phyloP scores from a whole-genome alignment of 495 filamentous ascomycete genomes.

The Daldinia bambusicola region DNA sequence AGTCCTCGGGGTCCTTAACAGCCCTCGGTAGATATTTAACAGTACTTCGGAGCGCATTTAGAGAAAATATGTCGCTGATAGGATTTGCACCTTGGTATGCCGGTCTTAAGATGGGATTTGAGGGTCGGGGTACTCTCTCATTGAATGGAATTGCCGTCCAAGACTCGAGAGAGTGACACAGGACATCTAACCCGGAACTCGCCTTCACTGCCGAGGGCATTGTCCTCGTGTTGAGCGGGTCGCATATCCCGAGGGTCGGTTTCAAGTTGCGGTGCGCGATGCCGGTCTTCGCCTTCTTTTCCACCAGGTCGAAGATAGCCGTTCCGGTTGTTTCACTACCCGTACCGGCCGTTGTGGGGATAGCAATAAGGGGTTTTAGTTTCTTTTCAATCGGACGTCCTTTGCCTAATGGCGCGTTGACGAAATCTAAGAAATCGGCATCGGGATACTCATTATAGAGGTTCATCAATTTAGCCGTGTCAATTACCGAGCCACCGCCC shows the following conservation, averaged over 20 bases:
- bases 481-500: conserved; percentile 88
- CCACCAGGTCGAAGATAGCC: conserved; percentile 94
- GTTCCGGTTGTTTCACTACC: conserved; percentile 97
- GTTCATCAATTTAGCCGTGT: conserved; percentile 99
- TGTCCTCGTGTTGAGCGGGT: conserved; percentile 92
- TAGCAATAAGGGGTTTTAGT: conserved; percentile 86
- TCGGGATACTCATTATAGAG: conserved; percentile 88
- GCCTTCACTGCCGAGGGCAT: conserved; percentile 95
- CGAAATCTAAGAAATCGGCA: conserved; percentile 94
- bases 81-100: conserved; percentile 98
- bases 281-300: conserved; percentile 90
- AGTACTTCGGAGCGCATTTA: conserved; percentile 80
- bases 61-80: conserved; percentile 94
- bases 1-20: conserved; percentile 85
- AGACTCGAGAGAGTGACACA: conserved; percentile 92
- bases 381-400: conserved; percentile 82
- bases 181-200: conserved; percentile 88
- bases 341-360: conserved; percentile 95
- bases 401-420: conserved; percentile 93
- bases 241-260: conserved; percentile 94
- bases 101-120: conserved; percentile 89
- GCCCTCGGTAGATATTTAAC: conserved; percentile 91
- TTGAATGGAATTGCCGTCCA: conserved; percentile 97
- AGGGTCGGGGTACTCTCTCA: conserved; percentile 81
- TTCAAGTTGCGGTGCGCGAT: conserved; percentile 95